Base-by-base conservation (phyloP, 1,139 yeast species). In the Groenewaldozyma sp. region DNA sequence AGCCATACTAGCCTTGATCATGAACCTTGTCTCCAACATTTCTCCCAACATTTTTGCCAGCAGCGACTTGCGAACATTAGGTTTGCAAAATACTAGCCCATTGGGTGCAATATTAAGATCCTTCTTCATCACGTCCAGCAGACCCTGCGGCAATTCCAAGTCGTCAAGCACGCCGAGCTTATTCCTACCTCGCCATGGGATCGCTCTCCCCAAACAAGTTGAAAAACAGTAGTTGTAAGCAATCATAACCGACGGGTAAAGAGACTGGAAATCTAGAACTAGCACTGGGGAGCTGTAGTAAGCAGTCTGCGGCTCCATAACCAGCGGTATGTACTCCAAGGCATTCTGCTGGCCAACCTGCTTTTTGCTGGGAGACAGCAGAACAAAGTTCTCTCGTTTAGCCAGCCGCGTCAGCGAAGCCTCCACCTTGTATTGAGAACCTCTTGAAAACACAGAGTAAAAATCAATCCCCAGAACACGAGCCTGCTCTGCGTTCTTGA, bases 181-280 rank as follows among this genome's bases (percentile, higher is more conserved):
- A 47, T 75, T 75, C 40, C 67, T 67, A 19, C 65, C 67, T 29
- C 63, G 66, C 22, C 60, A 56, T 3, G 73, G 76, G 73, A 47
- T 74, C 62, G 84, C 63, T 37, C 80, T 67, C 1, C 97, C 96
- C 2, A 91, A 50, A 40, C 88, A 65, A 0, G 98, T 91, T 0
- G 96, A 82, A 55, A 78, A 91, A 54, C 98, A 91, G 50, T 84
- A 81, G 53, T 91, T 91, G 58, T 83, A 84, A 0, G 96, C 98
- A 51, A 87, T 84, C 59, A 91, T 74, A 14, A 91, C 73, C 0
- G 97, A 87, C 0, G 98, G 98, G 54, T 91, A 91, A 41, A 91
- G 68, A 0, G 97, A 86, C 53, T 91, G 96, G 54, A 91, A 91
- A 58, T 91, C 98, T 22, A 91, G 63, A 0, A 91, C 97, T 10